phyloP scores from a whole-genome alignment of 306 rosid genomes.

The Lotus japonicus region DNA sequence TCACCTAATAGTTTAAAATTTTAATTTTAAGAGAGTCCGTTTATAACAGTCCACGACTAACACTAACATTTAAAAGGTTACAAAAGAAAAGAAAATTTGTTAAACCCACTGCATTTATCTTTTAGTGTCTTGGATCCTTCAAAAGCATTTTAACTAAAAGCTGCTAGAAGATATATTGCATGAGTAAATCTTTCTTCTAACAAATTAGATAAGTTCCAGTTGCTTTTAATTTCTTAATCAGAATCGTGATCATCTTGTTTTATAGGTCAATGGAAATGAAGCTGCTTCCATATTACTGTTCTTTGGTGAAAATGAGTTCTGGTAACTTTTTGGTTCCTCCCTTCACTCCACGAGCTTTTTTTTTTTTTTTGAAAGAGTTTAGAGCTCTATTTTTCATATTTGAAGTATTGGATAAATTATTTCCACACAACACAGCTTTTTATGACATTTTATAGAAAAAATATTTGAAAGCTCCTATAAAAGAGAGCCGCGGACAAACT shows the following conservation, averaged over 20 bases:
- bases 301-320: conserved; percentile 51
- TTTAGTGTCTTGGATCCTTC: conserved; percentile 10
- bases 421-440: not conserved
- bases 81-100: not conserved
- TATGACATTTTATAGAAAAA: not conserved
- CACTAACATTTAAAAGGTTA: not conserved
- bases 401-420: not conserved
- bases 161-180: not conserved
- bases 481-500: conserved; percentile 6
- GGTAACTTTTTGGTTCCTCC: conserved; percentile 43
- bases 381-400: not conserved
- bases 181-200: conserved; percentile 2
- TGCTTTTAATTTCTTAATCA: conserved; percentile 17
- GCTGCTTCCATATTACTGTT: conserved; percentile 55
- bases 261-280: conserved; percentile 71
- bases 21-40: not conserved
- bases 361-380: too few relatives aligned
- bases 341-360: not conserved
- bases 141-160: not conserved
- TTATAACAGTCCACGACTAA: not conserved
- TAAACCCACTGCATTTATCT: not conserved
- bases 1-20: not conserved
- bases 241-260: conserved; percentile 20
- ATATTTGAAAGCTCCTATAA: not conserved
- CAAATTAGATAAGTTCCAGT: not conserved